phyloP scores from a whole-genome alignment of 2,329 filamentous ascomycete genomes.

The Albophoma yamanashiensis region DNA sequence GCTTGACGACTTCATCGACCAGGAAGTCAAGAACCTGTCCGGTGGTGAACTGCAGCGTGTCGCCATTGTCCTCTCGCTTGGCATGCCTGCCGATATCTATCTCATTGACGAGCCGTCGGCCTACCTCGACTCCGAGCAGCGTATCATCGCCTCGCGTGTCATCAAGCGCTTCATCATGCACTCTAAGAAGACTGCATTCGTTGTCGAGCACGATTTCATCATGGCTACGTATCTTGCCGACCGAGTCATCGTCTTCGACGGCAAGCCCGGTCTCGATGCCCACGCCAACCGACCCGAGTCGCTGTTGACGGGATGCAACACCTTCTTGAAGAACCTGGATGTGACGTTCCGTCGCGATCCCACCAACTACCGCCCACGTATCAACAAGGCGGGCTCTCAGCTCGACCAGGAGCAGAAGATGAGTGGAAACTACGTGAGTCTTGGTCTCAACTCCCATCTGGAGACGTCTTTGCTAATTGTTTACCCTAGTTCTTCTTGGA shows the following conservation, averaged over 20 bases:
- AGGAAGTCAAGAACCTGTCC: slow-evolving; percentile 97
- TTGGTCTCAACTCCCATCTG: not conserved
- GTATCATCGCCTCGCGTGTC: slow-evolving; percentile 92
- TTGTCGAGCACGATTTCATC: slow-evolving; percentile 99
- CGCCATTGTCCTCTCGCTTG: slow-evolving; percentile 92
- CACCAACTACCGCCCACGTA: slow-evolving; percentile 89
- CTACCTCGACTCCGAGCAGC: slow-evolving; percentile 97
- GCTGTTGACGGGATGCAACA: slow-evolving; percentile 90
- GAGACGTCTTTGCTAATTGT: not conserved
- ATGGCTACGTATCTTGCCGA: slow-evolving; percentile 75
- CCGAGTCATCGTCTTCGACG: slow-evolving; percentile 97
- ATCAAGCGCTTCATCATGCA: slow-evolving; percentile 99
- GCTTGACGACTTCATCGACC: slow-evolving; percentile 97
- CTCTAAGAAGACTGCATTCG: slow-evolving; percentile 97
- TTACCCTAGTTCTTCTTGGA: slow-evolving; percentile 79
- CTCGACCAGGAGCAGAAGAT: slow-evolving; percentile 97
- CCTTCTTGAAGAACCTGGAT: slow-evolving; percentile 90
- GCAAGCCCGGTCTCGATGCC: slow-evolving; percentile 77
- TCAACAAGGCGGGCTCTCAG: slow-evolving; percentile 95
- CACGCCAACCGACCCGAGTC: slow-evolving; percentile 87
- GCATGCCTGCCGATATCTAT: slow-evolving; percentile 94
- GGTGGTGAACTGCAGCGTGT: slow-evolving; percentile 99
- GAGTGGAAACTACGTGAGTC: slow-evolving; percentile 79
- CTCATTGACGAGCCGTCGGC: slow-evolving; percentile 96
- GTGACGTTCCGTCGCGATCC: slow-evolving; percentile 98